Evolutionary conservation across 2,329 filamentous ascomycete species (phyloP).

Genomic region (Colletotrichum sidae): DNA sequence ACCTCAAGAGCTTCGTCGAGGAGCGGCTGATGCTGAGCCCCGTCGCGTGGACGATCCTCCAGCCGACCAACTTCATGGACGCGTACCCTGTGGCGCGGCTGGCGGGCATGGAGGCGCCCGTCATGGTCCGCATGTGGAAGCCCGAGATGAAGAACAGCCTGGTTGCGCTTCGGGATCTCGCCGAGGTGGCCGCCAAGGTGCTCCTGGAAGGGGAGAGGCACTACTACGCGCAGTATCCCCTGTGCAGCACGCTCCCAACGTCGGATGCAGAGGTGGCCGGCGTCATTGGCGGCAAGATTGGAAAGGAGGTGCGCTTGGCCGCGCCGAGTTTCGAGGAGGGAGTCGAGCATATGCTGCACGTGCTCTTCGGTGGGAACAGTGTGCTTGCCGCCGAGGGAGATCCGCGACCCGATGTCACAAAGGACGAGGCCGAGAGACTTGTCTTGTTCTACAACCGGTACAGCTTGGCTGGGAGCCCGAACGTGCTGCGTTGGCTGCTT

Average conservation of each 20-base stretch:
- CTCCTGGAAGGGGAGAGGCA: slow-evolving; percentile 2
- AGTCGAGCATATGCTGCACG: not conserved
- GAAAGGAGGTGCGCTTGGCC: not conserved
- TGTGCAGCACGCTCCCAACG: not conserved
- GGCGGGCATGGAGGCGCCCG: slow-evolving; percentile 1
- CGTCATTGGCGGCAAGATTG: slow-evolving; percentile 7
- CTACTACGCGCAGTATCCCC: slow-evolving; percentile 5
- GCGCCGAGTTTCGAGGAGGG: slow-evolving; percentile 3
- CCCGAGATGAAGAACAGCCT: slow-evolving; percentile 8
- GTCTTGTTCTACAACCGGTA: slow-evolving; percentile 10
- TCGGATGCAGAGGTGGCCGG: not conserved
- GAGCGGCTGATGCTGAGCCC: slow-evolving; percentile 13
- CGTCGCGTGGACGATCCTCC: slow-evolving; percentile 6
- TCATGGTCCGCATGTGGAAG: slow-evolving; percentile 1
- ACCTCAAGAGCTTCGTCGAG: slow-evolving; percentile 13
- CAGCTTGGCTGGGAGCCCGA: slow-evolving; percentile 4
- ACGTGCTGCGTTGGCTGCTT: slow-evolving; percentile 7
- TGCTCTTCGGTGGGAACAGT: not conserved
- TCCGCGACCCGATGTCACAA: slow-evolving; percentile 4
- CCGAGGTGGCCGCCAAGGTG: slow-evolving; percentile 8
- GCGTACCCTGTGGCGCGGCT: slow-evolving; percentile 3
- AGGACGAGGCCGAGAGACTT: slow-evolving; percentile 11
- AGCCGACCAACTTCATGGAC: slow-evolving; percentile 22
- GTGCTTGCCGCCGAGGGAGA: not conserved
- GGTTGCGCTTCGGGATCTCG: slow-evolving; percentile 10